phyloP scores from a whole-genome alignment of 768 basidiomycete species.

The Boletus subparvulus region DNA sequence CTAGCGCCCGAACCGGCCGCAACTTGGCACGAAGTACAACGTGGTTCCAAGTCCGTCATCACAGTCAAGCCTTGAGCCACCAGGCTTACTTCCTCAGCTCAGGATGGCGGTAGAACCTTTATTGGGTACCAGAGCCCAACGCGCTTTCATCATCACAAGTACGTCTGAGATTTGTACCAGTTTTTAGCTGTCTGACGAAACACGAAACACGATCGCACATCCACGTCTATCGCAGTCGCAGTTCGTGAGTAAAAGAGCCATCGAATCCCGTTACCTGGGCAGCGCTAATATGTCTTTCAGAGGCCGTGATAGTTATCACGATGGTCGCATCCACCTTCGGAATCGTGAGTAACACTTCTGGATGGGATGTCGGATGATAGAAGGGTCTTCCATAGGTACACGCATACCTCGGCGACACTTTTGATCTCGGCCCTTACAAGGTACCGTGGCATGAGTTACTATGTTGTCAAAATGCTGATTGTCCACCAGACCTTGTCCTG shows the following conservation, averaged over 20 bases:
- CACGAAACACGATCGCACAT: slow-evolving; percentile 8
- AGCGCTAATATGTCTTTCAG: slow-evolving; percentile 36
- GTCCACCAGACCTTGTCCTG: slow-evolving; percentile 68
- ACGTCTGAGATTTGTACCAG: slow-evolving; percentile 26
- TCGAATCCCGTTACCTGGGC: neutral
- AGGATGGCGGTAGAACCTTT: slow-evolving; percentile 72
- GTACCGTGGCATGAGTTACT: slow-evolving; percentile 29
- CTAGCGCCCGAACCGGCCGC: neutral
- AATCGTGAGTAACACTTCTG: slow-evolving; percentile 42
- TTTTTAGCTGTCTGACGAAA: slow-evolving; percentile 2
- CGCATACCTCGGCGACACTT: slow-evolving; percentile 23
- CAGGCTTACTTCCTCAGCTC: slow-evolving; percentile 16
- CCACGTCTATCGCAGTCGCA: slow-evolving; percentile 39
- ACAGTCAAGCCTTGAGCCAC: slow-evolving; percentile 8
- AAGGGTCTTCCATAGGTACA: slow-evolving; percentile 46
- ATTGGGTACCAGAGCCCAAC: slow-evolving; percentile 70
- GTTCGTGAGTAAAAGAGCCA: slow-evolving; percentile 52
- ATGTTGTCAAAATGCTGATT: slow-evolving; percentile 11
- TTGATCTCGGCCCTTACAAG: slow-evolving; percentile 47
- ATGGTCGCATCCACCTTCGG: slow-evolving; percentile 75
- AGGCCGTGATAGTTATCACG: slow-evolving; percentile 70
- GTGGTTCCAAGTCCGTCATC: slow-evolving; percentile 7
- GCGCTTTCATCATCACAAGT: slow-evolving; percentile 72
- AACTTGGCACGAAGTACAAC: neutral
- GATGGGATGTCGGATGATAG: neutral